A percentile compares a stretch with the other conserved stretches of the same genome.
Conservation (phyloP, 306 rosid species). For the Sophora flavescens region DNA sequence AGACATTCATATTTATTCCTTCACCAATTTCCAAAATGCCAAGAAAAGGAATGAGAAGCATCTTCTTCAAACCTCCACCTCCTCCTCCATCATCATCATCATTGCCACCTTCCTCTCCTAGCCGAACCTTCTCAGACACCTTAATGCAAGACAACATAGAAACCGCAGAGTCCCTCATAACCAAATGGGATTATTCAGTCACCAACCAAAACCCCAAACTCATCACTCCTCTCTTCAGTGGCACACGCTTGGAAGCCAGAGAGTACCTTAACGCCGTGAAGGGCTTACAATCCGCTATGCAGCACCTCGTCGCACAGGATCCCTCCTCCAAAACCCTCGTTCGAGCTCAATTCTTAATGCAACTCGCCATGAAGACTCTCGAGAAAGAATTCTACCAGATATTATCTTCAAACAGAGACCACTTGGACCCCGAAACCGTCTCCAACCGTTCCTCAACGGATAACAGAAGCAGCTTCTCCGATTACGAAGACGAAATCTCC, state of each 20-base stretch:
- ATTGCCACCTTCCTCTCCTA: slow-evolving; percentile 55
- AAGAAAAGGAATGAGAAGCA: slow-evolving; percentile 59
- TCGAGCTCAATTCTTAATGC: slow-evolving; percentile 72
- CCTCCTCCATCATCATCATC: slow-evolving; percentile 43
- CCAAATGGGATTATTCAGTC: slow-evolving; percentile 57
- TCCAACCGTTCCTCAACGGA: slow-evolving; percentile 57
- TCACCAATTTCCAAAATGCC: slow-evolving; percentile 44
- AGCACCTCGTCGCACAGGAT: slow-evolving; percentile 50
- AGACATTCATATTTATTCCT: background rate
- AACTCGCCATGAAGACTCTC: slow-evolving; percentile 78
- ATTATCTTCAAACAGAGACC: slow-evolving; percentile 49
- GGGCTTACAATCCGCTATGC: slow-evolving; percentile 82
- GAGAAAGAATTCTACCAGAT: slow-evolving; percentile 72
- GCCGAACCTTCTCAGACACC: slow-evolving; percentile 54
- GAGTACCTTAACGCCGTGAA: slow-evolving; percentile 64
- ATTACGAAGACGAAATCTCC: slow-evolving; percentile 56
- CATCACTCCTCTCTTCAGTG: slow-evolving; percentile 58
- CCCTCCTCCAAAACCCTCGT: slow-evolving; percentile 57
- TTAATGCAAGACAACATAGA: slow-evolving; percentile 70
- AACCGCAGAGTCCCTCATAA: slow-evolving; percentile 57
- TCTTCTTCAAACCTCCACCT: slow-evolving; percentile 56
- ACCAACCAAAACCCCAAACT: background rate
- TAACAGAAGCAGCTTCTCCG: slow-evolving; percentile 56
- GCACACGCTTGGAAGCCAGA: slow-evolving; percentile 67
- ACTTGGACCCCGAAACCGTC: slow-evolving; percentile 67